phyloP scores from a whole-genome alignment of 1,284 basidiomycete species.

The Gastroboletus turbinatus region DNA sequence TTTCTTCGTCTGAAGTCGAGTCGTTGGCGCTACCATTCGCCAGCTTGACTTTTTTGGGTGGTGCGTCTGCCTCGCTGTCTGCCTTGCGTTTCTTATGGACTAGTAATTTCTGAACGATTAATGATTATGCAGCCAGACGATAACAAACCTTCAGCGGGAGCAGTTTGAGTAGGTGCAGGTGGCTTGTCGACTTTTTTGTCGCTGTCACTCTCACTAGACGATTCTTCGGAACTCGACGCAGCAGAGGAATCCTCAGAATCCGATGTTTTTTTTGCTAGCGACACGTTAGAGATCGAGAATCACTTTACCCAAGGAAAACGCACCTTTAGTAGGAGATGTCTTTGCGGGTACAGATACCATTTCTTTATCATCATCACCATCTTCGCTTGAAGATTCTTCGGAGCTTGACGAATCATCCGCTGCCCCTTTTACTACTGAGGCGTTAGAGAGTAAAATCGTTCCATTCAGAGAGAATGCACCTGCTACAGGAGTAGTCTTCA shows the following conservation, averaged over 20 bases:
- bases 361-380: conserved; percentile 4
- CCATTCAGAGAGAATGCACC: not conserved
- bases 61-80: conserved; percentile 56
- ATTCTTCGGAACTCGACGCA: conserved; percentile 13
- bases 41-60: conserved; percentile 84
- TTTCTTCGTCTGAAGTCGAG: conserved; percentile 49
- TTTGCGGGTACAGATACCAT: not conserved
- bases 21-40: conserved; percentile 53
- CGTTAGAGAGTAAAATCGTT: not conserved
- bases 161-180: not conserved
- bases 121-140: conserved; percentile 23
- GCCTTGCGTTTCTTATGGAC: conserved; percentile 81
- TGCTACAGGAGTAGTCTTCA: not conserved
- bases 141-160: conserved; percentile 12
- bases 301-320: not conserved
- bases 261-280: not conserved
- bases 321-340: conserved; percentile 1
- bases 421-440: not conserved
- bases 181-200: conserved; percentile 23
- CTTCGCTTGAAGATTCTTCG: conserved; percentile 18
- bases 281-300: not conserved
- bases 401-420: conserved; percentile 14
- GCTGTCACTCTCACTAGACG: conserved; percentile 23
- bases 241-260: conserved; percentile 7
- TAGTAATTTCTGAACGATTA: conserved; percentile 19